Percentiles rank a stretch among this genome's conserved stretches.
phyloP scores from a whole-genome alignment of 495 filamentous ascomycete species.

The Hypoxylon lienhwacheense region DNA sequence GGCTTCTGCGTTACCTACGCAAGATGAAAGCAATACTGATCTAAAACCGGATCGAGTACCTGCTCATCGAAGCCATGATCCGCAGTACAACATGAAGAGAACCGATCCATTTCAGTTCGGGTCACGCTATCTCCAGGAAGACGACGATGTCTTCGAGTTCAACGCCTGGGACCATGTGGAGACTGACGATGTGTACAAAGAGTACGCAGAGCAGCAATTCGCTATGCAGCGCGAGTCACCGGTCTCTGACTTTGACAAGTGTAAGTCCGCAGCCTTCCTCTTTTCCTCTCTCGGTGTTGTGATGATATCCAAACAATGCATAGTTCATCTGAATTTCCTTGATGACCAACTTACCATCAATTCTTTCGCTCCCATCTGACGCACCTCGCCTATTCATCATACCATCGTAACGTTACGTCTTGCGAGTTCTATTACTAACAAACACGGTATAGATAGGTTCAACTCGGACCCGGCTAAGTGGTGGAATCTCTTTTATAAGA shows the following conservation, averaged over 20 bases:
- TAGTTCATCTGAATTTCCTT: constrained; percentile 63
- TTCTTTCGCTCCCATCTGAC: constrained; percentile 71
- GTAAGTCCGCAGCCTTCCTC: constrained; percentile 45
- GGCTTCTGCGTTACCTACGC: constrained; percentile 31
- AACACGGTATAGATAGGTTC: constrained; percentile 61
- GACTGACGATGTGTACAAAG: constrained; percentile 78
- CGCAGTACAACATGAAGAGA: constrained; percentile 70
- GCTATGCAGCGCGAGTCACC: constrained; percentile 77
- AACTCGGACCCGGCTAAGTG: constrained; percentile 87
- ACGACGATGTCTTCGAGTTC: constrained; percentile 88
- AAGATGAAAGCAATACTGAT: too few species aligned
- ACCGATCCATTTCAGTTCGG: constrained; percentile 94
- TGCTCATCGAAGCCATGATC: constrained; percentile 58
- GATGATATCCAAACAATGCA: constrained; percentile 61
- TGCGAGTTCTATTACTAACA: constrained; percentile 38
- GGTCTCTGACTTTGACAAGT: constrained; percentile 83
- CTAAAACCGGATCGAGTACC: constrained; percentile 28
- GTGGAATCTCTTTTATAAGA: constrained; percentile 97
- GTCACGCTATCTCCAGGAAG: constrained; percentile 76
- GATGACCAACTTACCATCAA: constrained; percentile 55
- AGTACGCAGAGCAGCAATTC: constrained; percentile 79
- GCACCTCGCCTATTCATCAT: constrained; percentile 19
- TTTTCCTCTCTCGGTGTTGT: constrained; percentile 38
- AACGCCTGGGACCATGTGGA: constrained; percentile 99
- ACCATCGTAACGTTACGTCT: constrained; percentile 1